Conservation (phyloP, 495 filamentous ascomycete species). For the Penicillium daleae region DNA sequence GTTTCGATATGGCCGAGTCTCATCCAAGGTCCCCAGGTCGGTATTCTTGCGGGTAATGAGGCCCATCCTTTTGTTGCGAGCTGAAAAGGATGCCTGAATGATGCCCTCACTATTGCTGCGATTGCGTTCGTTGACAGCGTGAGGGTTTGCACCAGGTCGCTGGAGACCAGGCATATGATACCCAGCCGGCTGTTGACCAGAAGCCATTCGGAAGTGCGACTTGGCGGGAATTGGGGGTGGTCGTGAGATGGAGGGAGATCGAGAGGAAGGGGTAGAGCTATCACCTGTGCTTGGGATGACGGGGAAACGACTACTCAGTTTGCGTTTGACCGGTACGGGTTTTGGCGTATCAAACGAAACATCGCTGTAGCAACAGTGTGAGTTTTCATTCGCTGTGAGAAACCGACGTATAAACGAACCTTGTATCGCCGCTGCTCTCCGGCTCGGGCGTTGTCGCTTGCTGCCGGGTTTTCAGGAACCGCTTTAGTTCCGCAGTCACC, state of each 20-base stretch:
- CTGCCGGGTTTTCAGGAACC: slow-evolving; percentile 68
- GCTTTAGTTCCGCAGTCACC: slow-evolving; percentile 74
- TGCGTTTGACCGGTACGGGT: slow-evolving; percentile 73
- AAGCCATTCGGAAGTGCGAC: slow-evolving; percentile 78
- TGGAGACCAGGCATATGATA: slow-evolving; percentile 61
- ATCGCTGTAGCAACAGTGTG: slow-evolving; percentile 52
- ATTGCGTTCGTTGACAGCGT: slow-evolving; percentile 73
- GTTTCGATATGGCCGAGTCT: slow-evolving; percentile 70
- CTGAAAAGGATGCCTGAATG: slow-evolving; percentile 58
- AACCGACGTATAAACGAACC: slow-evolving; percentile 49
- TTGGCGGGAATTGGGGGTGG: slow-evolving; percentile 74
- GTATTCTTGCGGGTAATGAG: slow-evolving; percentile 75
- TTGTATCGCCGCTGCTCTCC: slow-evolving; percentile 68
- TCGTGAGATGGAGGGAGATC: slow-evolving; percentile 67
- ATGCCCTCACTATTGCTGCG: slow-evolving; percentile 90
- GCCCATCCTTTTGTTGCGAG: slow-evolving; percentile 78
- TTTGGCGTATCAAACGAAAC: slow-evolving; percentile 69
- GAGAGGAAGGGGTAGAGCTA: slow-evolving; percentile 47
- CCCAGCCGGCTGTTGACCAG: slow-evolving; percentile 63
- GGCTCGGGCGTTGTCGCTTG: slow-evolving; percentile 52
- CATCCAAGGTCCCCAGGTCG: slow-evolving; percentile 76
- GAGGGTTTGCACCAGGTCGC: slow-evolving; percentile 69
- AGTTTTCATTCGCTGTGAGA: too few species aligned
- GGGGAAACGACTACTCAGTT: slow-evolving; percentile 79
- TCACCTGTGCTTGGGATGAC: slow-evolving; percentile 70